Evolutionary conservation across 768 basidiomycete genomes (phyloP), one percentile per base, ranked within the genome.

Genomic region (Termitomyces sp.): DNA sequence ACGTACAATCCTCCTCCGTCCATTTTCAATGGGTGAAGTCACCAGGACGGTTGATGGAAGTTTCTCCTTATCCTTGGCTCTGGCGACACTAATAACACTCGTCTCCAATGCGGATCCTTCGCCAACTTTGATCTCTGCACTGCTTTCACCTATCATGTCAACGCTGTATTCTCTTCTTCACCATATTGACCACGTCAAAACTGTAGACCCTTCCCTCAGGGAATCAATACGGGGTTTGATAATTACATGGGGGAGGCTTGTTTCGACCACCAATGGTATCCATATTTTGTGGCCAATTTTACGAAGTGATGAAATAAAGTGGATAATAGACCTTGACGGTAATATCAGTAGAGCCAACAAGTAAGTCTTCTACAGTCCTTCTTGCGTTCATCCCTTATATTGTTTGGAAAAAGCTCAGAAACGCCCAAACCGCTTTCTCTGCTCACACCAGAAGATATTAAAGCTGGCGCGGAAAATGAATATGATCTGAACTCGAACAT

Each of bases 91-190:
- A 18, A 72, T 78, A 48, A 73, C 74, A 0, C 71, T 95, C 25
- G 69, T 91, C 3, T 77, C 84, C 5, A 89, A 94, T 60, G 82
- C 85, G 5, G 91, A 95, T 58, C 91, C 92, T 5, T 87, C 89
- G 3, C 88, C 91, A 0, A 67, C 71, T 2, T 75, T 91, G 39
- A 77, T 91, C 38, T 76, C 83, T 0, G 66, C 73, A 18, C 62
- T 93, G 7, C 65, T 94, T 9, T 84, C 86, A 1, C 89, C 91
- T 0, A 80, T 95, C 32, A 60, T 88, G 0, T 70, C 86, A 0
- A 68, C 80, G 0, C 68, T 96, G 7, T 93, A 92, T 67, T 76
- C 83, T 1, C 71, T 94, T 1, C 69, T 79, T 3, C 76, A 74
- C 54, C 72, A 83, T 54, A 63, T 93, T 9, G 78, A 83, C 27